phyloP scores from a whole-genome alignment of 1,284 basidiomycete genomes.

The Pholiota adiposa region DNA sequence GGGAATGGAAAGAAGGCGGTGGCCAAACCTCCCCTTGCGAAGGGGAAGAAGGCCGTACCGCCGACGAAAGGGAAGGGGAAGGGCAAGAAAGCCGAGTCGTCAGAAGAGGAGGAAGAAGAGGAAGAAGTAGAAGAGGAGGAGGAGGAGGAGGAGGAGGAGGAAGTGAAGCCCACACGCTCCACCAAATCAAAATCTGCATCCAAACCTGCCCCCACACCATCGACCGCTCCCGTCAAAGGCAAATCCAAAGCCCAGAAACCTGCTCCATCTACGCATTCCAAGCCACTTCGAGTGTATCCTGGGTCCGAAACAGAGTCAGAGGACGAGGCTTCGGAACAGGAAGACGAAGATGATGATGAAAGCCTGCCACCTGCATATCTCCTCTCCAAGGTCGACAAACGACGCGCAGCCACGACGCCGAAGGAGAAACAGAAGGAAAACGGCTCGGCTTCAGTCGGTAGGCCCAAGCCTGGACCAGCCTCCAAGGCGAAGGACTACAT shows the following conservation, averaged over 20 bases:
- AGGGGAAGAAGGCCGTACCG: not conserved
- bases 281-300: constrained; percentile 13
- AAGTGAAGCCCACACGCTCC: not conserved
- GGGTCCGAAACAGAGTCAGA: constrained; percentile 7
- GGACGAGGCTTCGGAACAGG: not conserved
- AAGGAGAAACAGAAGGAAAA: not conserved
- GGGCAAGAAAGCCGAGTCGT: constrained; percentile 1
- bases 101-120: constrained; percentile 9
- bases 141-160: constrained; percentile 13
- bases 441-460: not conserved
- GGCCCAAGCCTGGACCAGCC: not conserved
- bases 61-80: constrained; percentile 9
- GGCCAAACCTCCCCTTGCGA: not conserved
- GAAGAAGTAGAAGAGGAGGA: constrained; percentile 14
- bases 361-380: not conserved
- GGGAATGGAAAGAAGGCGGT: constrained; percentile 2
- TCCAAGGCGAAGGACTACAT: not conserved
- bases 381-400: not conserved
- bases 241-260: constrained; percentile 2
- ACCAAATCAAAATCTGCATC: not conserved
- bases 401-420: not conserved
- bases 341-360: not conserved
- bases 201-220: not conserved
- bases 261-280: not conserved
- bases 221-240: not conserved